A percentile compares a stretch with the other conserved stretches of the same genome.
These are phyloP conservation scores for Pseudogymnoascus sp. DNA, from an alignment of 2,329 filamentous ascomycete genomes.

Conservation along the genomic window DNA sequence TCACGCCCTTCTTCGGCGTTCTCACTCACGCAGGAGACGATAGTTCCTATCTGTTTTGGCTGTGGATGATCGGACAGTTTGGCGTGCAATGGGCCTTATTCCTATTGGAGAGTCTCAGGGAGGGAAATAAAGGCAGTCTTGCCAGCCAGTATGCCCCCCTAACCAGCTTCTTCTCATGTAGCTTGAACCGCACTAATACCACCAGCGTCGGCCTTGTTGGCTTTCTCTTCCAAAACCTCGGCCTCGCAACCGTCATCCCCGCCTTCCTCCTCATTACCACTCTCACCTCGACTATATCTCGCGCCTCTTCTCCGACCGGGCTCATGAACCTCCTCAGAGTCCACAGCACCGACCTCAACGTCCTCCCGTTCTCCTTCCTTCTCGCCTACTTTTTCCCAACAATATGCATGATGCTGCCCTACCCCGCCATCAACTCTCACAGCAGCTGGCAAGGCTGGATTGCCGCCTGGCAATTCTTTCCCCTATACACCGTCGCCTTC, in stretches of 20 bases:
- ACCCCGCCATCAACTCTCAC: constrained; percentile 2
- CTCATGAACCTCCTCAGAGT: background rate
- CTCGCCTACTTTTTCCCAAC: background rate
- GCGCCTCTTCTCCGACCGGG: background rate
- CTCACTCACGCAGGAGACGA: background rate
- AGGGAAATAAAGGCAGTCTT: background rate
- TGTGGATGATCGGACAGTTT: constrained; percentile 7
- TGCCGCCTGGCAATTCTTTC: background rate
- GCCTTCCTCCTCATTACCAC: constrained; percentile 1
- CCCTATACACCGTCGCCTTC: background rate
- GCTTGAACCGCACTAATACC: background rate
- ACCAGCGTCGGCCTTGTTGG: background rate
- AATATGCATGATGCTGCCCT: background rate
- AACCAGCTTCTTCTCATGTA: background rate
- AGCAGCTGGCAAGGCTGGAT: constrained; percentile 3
- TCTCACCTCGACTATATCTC: background rate
- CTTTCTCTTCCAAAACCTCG: background rate
- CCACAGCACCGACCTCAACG: background rate
- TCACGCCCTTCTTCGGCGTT: constrained; percentile 2
- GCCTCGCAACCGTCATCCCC: constrained; percentile 1
- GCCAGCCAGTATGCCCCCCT: background rate
- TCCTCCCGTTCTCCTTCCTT: background rate
- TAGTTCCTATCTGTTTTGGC: constrained; percentile 3
- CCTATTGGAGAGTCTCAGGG: background rate
- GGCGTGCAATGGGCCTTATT: background rate